Base-by-base conservation (phyloP, 1,284 basidiomycete species). In the Ustilago esculenta region DNA sequence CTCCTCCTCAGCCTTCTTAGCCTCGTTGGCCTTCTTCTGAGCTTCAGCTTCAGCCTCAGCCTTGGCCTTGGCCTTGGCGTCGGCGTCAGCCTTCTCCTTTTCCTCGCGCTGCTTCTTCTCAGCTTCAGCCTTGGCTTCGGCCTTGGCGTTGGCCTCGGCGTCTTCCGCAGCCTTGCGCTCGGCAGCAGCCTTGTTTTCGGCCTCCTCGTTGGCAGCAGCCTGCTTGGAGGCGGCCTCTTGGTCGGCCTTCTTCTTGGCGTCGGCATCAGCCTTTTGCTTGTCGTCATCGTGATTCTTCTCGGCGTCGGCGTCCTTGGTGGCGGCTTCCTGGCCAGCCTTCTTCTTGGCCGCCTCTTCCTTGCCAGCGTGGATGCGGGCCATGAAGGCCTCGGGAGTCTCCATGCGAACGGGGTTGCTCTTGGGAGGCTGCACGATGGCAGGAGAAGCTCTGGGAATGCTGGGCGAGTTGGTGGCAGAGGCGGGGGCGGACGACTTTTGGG, bases 351-450 rank as follows among this genome's bases (percentile, higher is more conserved):
- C 73, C 25, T 72, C 75, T 7, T 72, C 73, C 29, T 69, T 70
- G 50, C 46, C 43, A 25, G 64, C 74, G 42, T 69, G 53, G 18
- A 81, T 72, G 25, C 68, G 66, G 17, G 73, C 65, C 53, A 77
- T 53, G 64, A 81, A 81, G 20, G 69, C 74, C 10, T 72, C 70
- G 15, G 56, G 67, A 4, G 77, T 79, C 66, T 79, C 76, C 21
- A 78, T 65, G 40, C 75, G 72, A 34, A 72, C 41, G 17, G 69
- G 69, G n/a, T 50, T 72, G 56, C 69, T 72, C 51, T 76, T 50
- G 48, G 61, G 64, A 41, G 70, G 57, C 55, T 55, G 42, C 17
- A 60, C 56, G 40, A 47, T 40, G 27, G 61, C 56, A 23, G 63
- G 63, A 18, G 60, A 39, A 20, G 56, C 63, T 39, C 48, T 54